These are phyloP conservation scores for Dryas alaskensis DNA, from an alignment of 306 rosid species.

Conservation along the genomic window DNA sequence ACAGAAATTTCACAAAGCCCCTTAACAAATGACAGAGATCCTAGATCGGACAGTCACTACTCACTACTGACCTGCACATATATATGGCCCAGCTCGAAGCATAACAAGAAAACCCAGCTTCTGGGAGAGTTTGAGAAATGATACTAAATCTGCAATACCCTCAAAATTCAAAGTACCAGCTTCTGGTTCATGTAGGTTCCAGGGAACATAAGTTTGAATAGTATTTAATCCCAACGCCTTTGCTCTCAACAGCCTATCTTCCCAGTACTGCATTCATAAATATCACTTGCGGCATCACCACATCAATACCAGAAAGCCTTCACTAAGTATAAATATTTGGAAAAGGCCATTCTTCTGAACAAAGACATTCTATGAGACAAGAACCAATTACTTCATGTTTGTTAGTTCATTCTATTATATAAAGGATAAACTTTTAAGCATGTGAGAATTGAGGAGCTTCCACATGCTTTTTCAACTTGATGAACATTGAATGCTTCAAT, in stretches of 20 bases:
- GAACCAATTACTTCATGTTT: neutral
- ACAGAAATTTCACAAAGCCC: neutral
- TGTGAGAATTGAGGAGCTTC: neutral
- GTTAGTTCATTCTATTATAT: neutral
- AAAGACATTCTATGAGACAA: slow-evolving; percentile 1
- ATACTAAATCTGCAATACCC: slow-evolving; percentile 71
- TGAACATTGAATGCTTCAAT: neutral
- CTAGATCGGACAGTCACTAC: slow-evolving; percentile 14
- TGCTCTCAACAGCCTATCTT: slow-evolving; percentile 87
- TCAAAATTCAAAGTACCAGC: slow-evolving; percentile 65
- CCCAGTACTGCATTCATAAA: slow-evolving; percentile 74
- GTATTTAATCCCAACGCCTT: slow-evolving; percentile 92
- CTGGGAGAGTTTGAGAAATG: slow-evolving; percentile 78
- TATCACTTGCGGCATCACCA: slow-evolving; percentile 17
- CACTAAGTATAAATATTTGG: slow-evolving; percentile 16
- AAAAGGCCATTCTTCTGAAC: neutral
- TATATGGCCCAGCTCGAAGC: slow-evolving; percentile 92
- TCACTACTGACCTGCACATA: slow-evolving; percentile 66
- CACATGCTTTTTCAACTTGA: neutral
- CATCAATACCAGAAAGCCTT: slow-evolving; percentile 20
- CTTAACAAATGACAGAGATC: slow-evolving; percentile 1
- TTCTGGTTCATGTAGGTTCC: slow-evolving; percentile 90
- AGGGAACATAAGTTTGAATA: slow-evolving; percentile 85
- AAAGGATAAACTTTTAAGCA: neutral
- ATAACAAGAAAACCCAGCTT: slow-evolving; percentile 68